Percentiles rank a stretch among this genome's conserved stretches.
phyloP scores from a whole-genome alignment of 371 early-diverging fungal genomes.

The Capillidium heterosporum region DNA sequence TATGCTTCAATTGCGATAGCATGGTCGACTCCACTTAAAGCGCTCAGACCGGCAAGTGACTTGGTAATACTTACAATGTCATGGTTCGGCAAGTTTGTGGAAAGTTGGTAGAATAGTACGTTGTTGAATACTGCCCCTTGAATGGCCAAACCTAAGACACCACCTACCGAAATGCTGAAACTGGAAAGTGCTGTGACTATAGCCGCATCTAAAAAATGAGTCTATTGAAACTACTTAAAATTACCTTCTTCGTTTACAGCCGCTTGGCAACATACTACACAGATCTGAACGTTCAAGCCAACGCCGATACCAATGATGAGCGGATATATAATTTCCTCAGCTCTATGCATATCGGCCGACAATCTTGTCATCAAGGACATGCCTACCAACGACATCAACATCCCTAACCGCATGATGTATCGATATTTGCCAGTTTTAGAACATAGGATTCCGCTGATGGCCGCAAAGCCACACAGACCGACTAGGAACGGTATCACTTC shows the following conservation, averaged over 20 bases:
- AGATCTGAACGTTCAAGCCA: not conserved
- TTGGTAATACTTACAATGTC: not conserved
- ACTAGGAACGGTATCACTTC: constrained; percentile 31
- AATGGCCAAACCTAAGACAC: constrained; percentile 25
- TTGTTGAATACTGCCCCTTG: constrained; percentile 9
- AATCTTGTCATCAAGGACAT: not conserved
- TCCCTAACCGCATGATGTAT: not conserved
- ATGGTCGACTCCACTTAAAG: not conserved
- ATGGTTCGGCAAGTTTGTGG: not conserved
- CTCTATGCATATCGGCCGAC: not conserved
- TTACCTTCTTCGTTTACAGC: constrained; percentile 10
- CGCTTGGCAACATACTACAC: not conserved
- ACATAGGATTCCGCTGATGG: constrained; percentile 12
- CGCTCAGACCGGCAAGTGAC: not conserved
- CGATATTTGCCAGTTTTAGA: constrained; percentile 11
- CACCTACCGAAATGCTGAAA: constrained; percentile 25
- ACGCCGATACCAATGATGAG: not conserved
- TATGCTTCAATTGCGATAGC: not conserved
- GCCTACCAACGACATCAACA: not conserved
- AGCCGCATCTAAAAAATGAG: constrained; percentile 17
- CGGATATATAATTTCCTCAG: not conserved
- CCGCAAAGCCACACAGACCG: constrained; percentile 13
- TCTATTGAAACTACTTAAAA: not conserved
- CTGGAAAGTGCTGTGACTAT: constrained; percentile 23
- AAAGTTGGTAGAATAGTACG: not conserved